A percentile compares a stretch with the other conserved stretches of the same genome.
Evolutionary conservation across 2,329 filamentous ascomycete species (phyloP).

Genomic region (Xylariaceae sp.): DNA sequence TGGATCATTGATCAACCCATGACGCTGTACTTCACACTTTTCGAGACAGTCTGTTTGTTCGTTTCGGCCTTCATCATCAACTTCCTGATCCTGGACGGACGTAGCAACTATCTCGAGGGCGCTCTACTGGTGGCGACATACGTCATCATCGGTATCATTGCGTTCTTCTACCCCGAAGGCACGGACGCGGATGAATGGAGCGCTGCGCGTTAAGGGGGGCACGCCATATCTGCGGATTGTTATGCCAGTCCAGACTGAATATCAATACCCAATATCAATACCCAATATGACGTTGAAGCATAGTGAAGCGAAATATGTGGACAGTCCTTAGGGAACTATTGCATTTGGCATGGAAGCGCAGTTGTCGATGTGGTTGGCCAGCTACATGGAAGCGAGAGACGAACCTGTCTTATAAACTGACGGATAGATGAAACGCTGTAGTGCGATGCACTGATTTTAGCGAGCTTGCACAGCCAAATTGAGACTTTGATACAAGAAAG

Average conservation of each 20-base stretch:
- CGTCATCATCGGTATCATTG: constrained; percentile 62
- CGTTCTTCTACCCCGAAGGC: constrained; percentile 61
- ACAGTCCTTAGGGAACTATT: too few relatives aligned
- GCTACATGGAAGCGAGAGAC: too few relatives aligned
- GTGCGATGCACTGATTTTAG: neutral
- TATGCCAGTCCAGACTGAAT: too few relatives aligned
- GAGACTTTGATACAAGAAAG: constrained; percentile 2
- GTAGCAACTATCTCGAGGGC: constrained; percentile 84
- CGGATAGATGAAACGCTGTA: neutral
- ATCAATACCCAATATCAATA: too few relatives aligned
- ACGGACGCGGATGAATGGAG: constrained; percentile 41
- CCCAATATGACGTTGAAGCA: too few relatives aligned
- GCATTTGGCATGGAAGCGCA: too few relatives aligned
- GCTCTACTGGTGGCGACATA: constrained; percentile 64
- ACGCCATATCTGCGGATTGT: too few relatives aligned
- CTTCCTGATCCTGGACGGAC: constrained; percentile 79
- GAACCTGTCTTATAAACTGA: too few relatives aligned
- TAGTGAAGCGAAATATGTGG: too few relatives aligned
- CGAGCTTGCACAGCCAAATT: constrained; percentile 14
- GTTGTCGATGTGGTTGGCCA: too few relatives aligned
- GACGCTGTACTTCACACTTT: constrained; percentile 81
- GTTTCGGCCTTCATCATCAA: constrained; percentile 82
- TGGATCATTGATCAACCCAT: constrained; percentile 67
- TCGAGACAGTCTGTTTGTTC: constrained; percentile 85
- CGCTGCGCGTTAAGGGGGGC: constrained; percentile 1